These are phyloP conservation scores for Cryphonectria parasitica DNA, from an alignment of 2,329 filamentous ascomycete species.

Conservation along the genomic window DNA sequence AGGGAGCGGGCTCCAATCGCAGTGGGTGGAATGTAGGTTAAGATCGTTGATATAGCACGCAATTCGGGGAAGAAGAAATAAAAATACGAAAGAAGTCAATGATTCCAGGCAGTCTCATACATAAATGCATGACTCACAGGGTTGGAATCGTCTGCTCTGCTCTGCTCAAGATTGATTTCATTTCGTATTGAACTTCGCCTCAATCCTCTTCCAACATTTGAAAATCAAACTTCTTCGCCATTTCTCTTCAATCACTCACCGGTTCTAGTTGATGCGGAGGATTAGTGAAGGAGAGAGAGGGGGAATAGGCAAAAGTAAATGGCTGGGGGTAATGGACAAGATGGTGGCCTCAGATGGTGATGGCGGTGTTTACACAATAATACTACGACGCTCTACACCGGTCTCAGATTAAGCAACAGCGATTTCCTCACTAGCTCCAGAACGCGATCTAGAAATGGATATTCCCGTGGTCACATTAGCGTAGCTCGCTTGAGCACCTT, in stretches of 20 bases:
- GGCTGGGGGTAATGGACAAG: neutral
- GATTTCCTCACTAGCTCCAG: neutral
- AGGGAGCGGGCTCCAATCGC: slow-evolving; percentile 4
- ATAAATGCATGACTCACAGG: neutral
- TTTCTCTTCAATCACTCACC: too few species aligned
- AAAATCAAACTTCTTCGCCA: neutral
- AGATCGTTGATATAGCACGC: neutral
- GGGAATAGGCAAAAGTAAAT: neutral
- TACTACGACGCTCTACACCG: neutral
- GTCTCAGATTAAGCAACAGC: neutral
- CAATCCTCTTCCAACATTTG: too few species aligned
- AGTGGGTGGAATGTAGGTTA: neutral
- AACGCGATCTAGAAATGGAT: neutral
- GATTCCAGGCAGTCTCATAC: neutral
- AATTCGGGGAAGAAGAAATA: neutral
- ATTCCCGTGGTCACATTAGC: neutral
- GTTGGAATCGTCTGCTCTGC: neutral
- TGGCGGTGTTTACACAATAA: neutral
- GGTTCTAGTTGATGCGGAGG: too few species aligned
- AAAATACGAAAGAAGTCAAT: neutral
- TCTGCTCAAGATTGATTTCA: neutral
- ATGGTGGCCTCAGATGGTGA: neutral
- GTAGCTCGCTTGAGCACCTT: neutral
- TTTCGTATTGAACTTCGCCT: too few species aligned
- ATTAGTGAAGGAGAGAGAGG: neutral